Percentiles rank a stretch among this genome's conserved stretches.
Conservation (phyloP, 495 filamentous ascomycete genomes). For the Chaetomium tenue region DNA sequence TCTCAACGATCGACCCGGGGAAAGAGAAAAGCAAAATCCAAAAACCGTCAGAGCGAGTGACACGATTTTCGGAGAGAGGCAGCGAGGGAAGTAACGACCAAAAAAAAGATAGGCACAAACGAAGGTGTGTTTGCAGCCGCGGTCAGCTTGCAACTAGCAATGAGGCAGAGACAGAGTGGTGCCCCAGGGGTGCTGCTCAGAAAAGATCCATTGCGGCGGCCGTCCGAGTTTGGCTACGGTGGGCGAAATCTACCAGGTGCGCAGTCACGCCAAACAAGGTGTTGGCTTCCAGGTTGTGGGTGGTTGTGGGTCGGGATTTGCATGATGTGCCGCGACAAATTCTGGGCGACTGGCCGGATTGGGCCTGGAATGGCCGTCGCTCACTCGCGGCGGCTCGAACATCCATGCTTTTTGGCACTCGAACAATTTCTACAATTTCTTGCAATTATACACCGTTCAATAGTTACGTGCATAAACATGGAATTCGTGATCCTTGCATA, state of each 20-base stretch:
- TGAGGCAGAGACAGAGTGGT: constrained; percentile 14
- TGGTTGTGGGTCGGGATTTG: constrained; percentile 22
- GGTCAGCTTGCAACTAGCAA: neutral
- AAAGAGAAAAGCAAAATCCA: constrained; percentile 34
- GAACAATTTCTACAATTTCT: neutral
- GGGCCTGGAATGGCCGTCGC: constrained; percentile 21
- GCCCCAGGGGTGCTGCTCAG: constrained; percentile 8
- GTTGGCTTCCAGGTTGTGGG: constrained; percentile 10
- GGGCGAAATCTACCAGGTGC: neutral
- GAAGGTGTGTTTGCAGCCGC: constrained; percentile 10
- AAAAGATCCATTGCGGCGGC: constrained; percentile 24
- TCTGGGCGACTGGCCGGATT: constrained; percentile 25
- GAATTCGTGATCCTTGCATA: neutral
- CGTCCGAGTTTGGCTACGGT: constrained; percentile 13
- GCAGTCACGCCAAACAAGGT: constrained; percentile 11
- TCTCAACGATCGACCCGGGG: neutral
- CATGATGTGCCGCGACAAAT: constrained; percentile 36
- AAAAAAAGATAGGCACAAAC: constrained; percentile 27
- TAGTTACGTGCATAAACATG: neutral
- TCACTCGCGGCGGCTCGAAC: neutral
- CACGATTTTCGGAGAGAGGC: constrained; percentile 25
- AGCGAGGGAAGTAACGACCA: constrained; percentile 20
- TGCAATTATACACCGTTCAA: constrained; percentile 18
- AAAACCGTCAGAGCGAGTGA: constrained; percentile 54
- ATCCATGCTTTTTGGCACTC: neutral